Conservation (phyloP, 768 basidiomycete species). For the Suillus subaureus region DNA sequence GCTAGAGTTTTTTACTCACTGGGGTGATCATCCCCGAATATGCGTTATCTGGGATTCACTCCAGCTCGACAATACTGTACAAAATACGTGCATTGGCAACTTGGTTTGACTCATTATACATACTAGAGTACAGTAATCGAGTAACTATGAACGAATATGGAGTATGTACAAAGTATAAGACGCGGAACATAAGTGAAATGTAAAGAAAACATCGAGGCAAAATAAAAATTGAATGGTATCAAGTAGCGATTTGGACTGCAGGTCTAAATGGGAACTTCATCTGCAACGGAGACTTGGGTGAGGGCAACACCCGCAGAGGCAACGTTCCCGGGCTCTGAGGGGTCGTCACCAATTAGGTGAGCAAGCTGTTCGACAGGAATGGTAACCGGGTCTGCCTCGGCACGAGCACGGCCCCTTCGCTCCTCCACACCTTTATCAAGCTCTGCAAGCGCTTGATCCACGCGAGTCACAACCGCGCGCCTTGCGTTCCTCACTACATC, state of each 20-base stretch:
- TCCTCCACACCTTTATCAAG: conserved; percentile 49
- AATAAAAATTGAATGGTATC: neutral
- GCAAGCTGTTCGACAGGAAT: neutral
- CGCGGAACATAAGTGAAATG: neutral
- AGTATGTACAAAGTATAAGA: neutral
- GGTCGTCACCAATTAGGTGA: neutral
- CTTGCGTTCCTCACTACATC: conserved; percentile 49
- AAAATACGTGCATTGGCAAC: neutral
- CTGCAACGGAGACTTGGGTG: neutral
- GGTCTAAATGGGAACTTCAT: neutral
- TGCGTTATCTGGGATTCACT: neutral
- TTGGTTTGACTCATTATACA: neutral
- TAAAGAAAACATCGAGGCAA: neutral
- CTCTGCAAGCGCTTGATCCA: conserved; percentile 59
- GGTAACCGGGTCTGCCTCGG: neutral
- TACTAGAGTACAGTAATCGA: neutral
- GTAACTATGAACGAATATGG: neutral
- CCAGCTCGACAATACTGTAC: neutral
- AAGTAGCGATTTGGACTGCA: neutral
- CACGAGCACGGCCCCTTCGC: conserved; percentile 29
- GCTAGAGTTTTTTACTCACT: no score
- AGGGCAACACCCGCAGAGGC: neutral
- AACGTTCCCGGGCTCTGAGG: neutral
- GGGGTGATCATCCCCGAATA: no score
- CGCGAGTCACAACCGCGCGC: conserved; percentile 55